Evolutionary conservation across 2,329 filamentous ascomycete species (phyloP).

Genomic region (Paracoccidioides brasiliensis): DNA sequence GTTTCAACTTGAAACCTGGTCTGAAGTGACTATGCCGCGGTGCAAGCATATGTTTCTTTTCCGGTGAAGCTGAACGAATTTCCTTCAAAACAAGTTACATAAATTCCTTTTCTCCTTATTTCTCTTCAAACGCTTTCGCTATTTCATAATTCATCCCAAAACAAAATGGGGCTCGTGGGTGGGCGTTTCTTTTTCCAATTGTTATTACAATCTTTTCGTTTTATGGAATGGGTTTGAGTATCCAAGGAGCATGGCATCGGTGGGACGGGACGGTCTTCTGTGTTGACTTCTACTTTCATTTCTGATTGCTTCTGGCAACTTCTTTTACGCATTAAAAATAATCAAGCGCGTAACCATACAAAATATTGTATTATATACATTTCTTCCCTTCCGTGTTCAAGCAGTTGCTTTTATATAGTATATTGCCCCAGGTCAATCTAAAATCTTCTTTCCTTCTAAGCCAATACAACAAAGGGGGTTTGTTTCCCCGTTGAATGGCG

Average conservation of each 20-base stretch:
- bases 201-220: background rate
- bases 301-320: too few species aligned
- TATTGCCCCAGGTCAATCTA: background rate
- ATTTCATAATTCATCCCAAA: background rate
- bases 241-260: background rate
- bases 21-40: too few species aligned
- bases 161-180: background rate
- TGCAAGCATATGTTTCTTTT: background rate
- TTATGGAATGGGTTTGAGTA: background rate
- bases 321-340: too few species aligned
- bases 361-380: too few species aligned
- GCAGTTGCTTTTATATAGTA: background rate
- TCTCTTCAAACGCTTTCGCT: background rate
- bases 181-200: background rate
- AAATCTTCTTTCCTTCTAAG: background rate
- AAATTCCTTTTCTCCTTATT: background rate
- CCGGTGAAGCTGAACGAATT: background rate
- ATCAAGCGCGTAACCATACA: too few species aligned
- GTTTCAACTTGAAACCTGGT: too few species aligned
- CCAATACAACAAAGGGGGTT: too few species aligned
- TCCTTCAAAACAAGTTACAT: background rate
- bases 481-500: too few species aligned
- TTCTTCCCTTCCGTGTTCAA: too few species aligned
- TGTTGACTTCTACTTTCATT: background rate
- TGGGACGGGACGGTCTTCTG: background rate